Base-by-base conservation (phyloP, 805 yeast genomes). In the Yarrowia divulgata region DNA sequence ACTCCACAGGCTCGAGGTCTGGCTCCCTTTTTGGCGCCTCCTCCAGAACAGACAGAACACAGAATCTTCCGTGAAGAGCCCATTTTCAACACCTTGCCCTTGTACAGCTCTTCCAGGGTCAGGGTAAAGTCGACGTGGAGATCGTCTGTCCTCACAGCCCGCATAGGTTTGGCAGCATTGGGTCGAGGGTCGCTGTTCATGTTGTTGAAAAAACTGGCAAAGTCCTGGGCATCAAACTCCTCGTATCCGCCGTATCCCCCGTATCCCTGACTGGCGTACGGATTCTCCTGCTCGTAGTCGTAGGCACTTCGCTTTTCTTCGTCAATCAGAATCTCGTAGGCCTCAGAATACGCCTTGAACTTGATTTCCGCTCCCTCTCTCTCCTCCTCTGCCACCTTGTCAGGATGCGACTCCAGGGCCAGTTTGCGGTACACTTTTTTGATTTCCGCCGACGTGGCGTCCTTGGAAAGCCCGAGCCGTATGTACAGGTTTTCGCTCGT, bases 361-460 rank as follows among this genome's bases (percentile, higher is more conserved):
- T 84, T 85, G 71, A 84, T 81, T 78, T 92, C 98, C 3, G 97
- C 90, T 19, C 81, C 85, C 16, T 83, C 88, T 70, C 95, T 82
- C 29, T 86, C 87, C 10, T 85, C 86, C 72, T 87, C 91, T 0
- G 86, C 77, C 1, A 87, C 93, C 76, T 95, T 94, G 78, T 94
- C 98, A 0, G 98, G 98, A 78, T 94, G 98, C 74, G 88, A 86
- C 70, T 82, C 81, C 48, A 94, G 82, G 12, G 98, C 98, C 62
- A 92, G 83, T 73, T 88, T 90, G 72, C 96, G 84, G 79, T 91
- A 94, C 0, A 97, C 97, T 77, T 85, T 88, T 74, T 89, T 89
- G 76, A 94, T 91, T 72, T 93, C 97, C 1, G 79, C 80, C 40
- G 85, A 79, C 0, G 91, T 79, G 0, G 97, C 97, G 19, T 85